Evolutionary conservation across 495 filamentous ascomycete species (phyloP).

Genomic region (Chlorociboria aeruginascens): DNA sequence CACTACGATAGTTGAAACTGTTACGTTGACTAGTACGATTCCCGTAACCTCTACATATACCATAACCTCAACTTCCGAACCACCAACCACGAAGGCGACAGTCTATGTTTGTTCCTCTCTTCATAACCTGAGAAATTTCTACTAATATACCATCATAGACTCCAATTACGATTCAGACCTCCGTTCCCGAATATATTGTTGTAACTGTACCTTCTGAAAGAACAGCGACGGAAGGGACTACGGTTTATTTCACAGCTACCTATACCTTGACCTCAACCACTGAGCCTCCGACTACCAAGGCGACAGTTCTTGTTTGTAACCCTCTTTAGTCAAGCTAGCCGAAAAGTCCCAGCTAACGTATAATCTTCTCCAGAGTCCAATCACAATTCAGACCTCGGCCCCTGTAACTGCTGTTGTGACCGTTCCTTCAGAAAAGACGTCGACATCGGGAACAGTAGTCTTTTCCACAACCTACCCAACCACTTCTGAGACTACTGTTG

Average conservation of each 20-base stretch:
- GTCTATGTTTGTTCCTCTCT: neutral
- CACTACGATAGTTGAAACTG: constrained; percentile 8
- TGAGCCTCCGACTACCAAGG: no score
- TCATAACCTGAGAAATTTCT: no score
- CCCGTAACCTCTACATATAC: constrained; percentile 7
- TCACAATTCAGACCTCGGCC: neutral
- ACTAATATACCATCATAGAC: no score
- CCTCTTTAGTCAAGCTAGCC: no score
- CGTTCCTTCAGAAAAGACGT: constrained; percentile 10
- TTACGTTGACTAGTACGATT: constrained; percentile 9
- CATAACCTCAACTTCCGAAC: constrained; percentile 9
- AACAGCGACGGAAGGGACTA: no score
- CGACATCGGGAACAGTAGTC: constrained; percentile 3
- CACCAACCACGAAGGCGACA: constrained; percentile 12
- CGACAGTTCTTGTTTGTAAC: no score
- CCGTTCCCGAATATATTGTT: neutral
- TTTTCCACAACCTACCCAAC: constrained; percentile 1
- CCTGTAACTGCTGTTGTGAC: constrained; percentile 8
- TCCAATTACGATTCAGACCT: constrained; percentile 10
- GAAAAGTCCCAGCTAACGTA: no score
- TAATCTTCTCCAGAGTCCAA: no score
- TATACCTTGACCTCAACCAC: no score
- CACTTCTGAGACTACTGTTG: neutral
- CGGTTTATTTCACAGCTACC: no score
- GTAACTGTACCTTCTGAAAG: no score